Evolutionary conservation across 106 monocot species (phyloP).

Genomic region (Xerophyta viscosa): DNA sequence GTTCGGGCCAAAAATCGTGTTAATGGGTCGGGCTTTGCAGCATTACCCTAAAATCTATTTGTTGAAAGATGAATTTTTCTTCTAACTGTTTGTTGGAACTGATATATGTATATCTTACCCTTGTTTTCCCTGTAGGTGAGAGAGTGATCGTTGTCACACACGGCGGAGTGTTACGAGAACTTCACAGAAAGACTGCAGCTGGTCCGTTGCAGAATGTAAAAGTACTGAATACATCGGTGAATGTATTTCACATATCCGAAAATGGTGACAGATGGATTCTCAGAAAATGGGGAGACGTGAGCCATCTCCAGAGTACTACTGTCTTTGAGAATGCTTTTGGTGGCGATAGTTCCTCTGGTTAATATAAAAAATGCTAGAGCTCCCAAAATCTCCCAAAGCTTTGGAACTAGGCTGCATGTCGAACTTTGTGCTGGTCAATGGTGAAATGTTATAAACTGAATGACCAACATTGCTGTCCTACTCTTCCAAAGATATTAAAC

Average conservation of each 20-base stretch:
- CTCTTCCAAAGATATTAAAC: too few relatives aligned
- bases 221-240: slow-evolving; percentile 67
- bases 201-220: slow-evolving; percentile 13
- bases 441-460: too few relatives aligned
- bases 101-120: background rate
- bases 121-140: slow-evolving; percentile 39
- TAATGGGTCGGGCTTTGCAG: too few relatives aligned
- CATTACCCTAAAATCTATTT: too few relatives aligned
- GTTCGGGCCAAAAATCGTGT: too few relatives aligned
- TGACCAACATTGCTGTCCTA: too few relatives aligned
- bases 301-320: slow-evolving; percentile 46
- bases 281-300: slow-evolving; percentile 61
- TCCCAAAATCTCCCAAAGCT: too few relatives aligned
- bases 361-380: too few relatives aligned
- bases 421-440: too few relatives aligned
- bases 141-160: slow-evolving; percentile 67
- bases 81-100: too few relatives aligned
- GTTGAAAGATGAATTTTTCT: too few relatives aligned
- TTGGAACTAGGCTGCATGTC: too few relatives aligned
- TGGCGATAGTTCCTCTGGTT: slow-evolving; percentile 68
- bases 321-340: slow-evolving; percentile 63
- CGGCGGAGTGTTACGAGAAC: slow-evolving; percentile 71
- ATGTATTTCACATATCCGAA: slow-evolving; percentile 47
- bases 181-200: slow-evolving; percentile 46
- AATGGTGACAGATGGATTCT: slow-evolving; percentile 46